Evolutionary conservation across 768 basidiomycete species (phyloP).

Genomic region (Lenzites betulinus): DNA sequence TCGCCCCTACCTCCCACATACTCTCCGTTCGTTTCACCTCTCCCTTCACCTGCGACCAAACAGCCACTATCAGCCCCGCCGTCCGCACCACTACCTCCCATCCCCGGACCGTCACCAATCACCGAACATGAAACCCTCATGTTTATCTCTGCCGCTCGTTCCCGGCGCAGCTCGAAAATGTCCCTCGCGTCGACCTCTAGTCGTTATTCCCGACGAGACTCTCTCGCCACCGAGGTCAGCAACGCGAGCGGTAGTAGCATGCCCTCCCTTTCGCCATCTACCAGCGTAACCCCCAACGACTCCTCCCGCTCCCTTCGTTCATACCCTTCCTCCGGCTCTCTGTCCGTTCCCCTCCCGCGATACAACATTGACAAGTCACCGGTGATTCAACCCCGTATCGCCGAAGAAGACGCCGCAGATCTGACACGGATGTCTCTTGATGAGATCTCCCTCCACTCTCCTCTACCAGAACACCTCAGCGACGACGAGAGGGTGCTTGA

Average conservation of each 20-base stretch:
- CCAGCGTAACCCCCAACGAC: slow-evolving; percentile 25
- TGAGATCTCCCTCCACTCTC: slow-evolving; percentile 27
- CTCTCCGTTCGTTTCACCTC: slow-evolving; percentile 18
- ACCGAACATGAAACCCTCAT: slow-evolving; percentile 50
- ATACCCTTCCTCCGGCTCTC: slow-evolving; percentile 29
- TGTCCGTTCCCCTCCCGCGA: slow-evolving; percentile 22
- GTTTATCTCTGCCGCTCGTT: slow-evolving; percentile 39
- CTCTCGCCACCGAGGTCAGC: slow-evolving; percentile 29
- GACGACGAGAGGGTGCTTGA: slow-evolving; percentile 27
- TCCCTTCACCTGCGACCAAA: slow-evolving; percentile 11
- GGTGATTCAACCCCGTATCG: slow-evolving; percentile 29
- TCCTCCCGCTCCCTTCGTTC: slow-evolving; percentile 33
- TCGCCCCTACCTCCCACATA: slow-evolving; percentile 10
- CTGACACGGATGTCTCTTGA: slow-evolving; percentile 31
- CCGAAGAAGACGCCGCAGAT: slow-evolving; percentile 33
- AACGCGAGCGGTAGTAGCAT: slow-evolving; percentile 23
- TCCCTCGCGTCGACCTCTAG: slow-evolving; percentile 32
- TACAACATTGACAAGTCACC: slow-evolving; percentile 23
- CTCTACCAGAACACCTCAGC: slow-evolving; percentile 23
- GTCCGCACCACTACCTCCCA: slow-evolving; percentile 58
- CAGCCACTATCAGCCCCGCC: slow-evolving; percentile 55
- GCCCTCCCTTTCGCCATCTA: slow-evolving; percentile 27
- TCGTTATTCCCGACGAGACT: slow-evolving; percentile 32
- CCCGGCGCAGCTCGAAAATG: slow-evolving; percentile 37
- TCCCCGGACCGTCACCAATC: slow-evolving; percentile 63